Evolutionary conservation across 2,329 filamentous ascomycete species (phyloP).

Genomic region (Rutstroemia sp.): DNA sequence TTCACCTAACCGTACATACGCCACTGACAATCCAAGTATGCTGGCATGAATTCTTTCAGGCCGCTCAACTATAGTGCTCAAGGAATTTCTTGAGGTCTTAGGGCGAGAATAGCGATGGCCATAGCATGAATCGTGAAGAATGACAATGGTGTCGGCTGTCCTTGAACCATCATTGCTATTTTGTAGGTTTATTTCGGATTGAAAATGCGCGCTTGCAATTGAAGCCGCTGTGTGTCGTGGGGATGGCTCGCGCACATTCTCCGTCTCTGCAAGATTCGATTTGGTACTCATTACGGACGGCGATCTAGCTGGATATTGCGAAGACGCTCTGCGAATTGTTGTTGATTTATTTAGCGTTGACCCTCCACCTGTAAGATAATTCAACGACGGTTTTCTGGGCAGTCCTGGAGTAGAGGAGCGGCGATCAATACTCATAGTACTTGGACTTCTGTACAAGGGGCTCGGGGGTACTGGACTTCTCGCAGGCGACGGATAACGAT

Average conservation of each 20-base stretch:
- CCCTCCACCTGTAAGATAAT: conserved; percentile 34
- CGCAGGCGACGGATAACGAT: conserved; percentile 18
- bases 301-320: conserved; percentile 31
- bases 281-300: conserved; percentile 30
- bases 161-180: conserved; percentile 17
- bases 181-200: conserved; percentile 27
- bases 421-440: conserved; percentile 36
- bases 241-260: conserved; percentile 25
- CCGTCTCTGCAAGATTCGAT: conserved; percentile 32
- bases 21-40: conserved; percentile 72
- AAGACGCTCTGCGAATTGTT: conserved; percentile 35
- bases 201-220: conserved; percentile 29
- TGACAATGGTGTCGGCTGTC: conserved; percentile 62
- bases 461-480: conserved; percentile 19
- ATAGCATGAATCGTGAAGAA: conserved; percentile 91
- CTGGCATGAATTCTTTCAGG: conserved; percentile 85
- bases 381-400: conserved; percentile 35
- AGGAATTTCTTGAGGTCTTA: conserved; percentile 60
- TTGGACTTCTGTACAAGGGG: conserved; percentile 33
- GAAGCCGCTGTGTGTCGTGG: conserved; percentile 42
- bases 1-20: conserved; percentile 84
- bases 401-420: conserved; percentile 36
- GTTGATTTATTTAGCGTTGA: conserved; percentile 31
- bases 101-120: conserved; percentile 86
- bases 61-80: conserved; percentile 83